Evolutionary conservation across 139 green algal species (phyloP).

Genomic region (Zygnema circumcarinatum): DNA sequence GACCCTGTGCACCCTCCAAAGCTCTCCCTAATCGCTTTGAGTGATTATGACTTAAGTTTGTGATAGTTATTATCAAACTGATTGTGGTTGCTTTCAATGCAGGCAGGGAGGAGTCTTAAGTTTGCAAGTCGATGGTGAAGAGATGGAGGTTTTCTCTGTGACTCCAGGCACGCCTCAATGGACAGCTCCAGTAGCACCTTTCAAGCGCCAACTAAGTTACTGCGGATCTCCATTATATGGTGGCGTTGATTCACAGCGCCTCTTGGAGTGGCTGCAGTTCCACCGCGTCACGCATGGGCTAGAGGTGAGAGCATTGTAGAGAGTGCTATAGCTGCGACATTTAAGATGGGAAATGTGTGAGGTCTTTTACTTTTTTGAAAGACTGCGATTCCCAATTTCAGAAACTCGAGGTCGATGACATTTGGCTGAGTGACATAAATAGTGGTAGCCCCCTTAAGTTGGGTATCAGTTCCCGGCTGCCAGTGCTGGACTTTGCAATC

Average conservation of each 20-base stretch:
- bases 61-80: neutral
- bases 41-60: neutral
- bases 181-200: neutral
- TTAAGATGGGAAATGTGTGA: neutral
- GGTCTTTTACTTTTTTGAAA: neutral
- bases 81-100: neutral
- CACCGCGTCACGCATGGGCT: constrained; percentile 27
- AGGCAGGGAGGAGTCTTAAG: constrained; percentile 25
- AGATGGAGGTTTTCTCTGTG: constrained; percentile 12
- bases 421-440: no score
- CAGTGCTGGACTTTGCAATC: neutral
- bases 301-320: constrained; percentile 21
- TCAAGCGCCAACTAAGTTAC: constrained; percentile 37
- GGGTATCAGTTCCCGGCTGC: no score
- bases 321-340: neutral
- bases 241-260: neutral
- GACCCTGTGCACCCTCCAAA: neutral
- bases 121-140: constrained; percentile 28
- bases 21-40: neutral
- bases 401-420: no score
- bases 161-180: constrained; percentile 8
- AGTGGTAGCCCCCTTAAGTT: no score
- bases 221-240: constrained; percentile 44
- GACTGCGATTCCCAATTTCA: no score
- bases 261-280: constrained; percentile 49